These are phyloP conservation scores for Bolboschoenus planiculmis DNA, from an alignment of 176 grass and related monocot species.

Conservation along the genomic window DNA sequence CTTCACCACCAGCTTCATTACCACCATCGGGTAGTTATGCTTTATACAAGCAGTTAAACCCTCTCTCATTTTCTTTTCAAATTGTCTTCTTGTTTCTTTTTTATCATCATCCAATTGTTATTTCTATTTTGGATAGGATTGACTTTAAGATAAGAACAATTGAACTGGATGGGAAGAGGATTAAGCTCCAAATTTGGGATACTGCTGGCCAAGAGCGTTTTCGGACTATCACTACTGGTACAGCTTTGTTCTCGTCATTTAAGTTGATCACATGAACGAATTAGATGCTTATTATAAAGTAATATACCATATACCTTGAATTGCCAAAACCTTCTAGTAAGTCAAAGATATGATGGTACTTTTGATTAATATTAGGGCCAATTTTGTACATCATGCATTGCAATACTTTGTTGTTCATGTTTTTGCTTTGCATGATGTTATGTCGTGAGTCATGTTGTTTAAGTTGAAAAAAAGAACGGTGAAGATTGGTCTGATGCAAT, in stretches of 20 bases:
- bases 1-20: conserved; percentile 39
- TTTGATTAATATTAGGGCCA: background rate
- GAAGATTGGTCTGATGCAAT: background rate
- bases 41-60: background rate
- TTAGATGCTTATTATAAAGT: background rate
- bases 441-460: background rate
- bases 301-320: background rate
- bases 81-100: background rate
- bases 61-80: background rate
- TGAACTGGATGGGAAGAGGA: conserved; percentile 21
- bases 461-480: background rate
- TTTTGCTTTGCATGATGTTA: background rate
- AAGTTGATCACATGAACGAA: background rate
- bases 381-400: background rate
- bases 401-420: background rate
- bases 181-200: conserved; percentile 36
- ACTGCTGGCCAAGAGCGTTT: conserved; percentile 29
- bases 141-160: conserved; percentile 35
- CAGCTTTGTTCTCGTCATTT: background rate
- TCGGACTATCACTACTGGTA: conserved; percentile 29
- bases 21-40: conserved; percentile 28
- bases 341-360: background rate
- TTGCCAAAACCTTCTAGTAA: background rate
- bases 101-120: background rate
- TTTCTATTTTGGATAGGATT: conserved; percentile 8